Evolutionary conservation across 2,329 filamentous ascomycete genomes (phyloP), one percentile per base, ranked within the genome.

Genomic region (Sporothrix variecibatus): DNA sequence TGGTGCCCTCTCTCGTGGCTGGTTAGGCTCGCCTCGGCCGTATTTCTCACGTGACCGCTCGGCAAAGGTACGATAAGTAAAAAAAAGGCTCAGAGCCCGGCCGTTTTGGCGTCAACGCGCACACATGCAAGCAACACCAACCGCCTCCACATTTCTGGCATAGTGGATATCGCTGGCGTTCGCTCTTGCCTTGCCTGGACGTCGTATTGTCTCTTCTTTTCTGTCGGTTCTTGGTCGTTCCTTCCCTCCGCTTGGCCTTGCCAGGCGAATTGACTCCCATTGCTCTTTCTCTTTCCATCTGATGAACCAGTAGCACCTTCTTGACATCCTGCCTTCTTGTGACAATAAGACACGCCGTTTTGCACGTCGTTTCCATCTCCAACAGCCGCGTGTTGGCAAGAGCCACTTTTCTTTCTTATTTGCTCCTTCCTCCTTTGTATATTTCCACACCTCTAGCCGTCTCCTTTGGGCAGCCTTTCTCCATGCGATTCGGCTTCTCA

Each of bases 81-180:
- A 28, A 51, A 75, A 75, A 75, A 75, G 74, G 74, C 74, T 75
- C 74, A 73, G 68, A 75, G 74, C 72, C 74, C 69, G 68, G 72
- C 67, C 67, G 15, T 43, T 53, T 28, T 65, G 28, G 38, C 20
- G 17, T 38, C 43, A 26, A 20, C 34, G 68, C 68, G 20, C 34
- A 53, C 40, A 69, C 49, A 58, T 71, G 67, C 67, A 70, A 70
- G 67, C 49, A 56, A n/a, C 67, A 43, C 49, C 67, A 15, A 40
- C 64, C 40, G 28, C 40, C 64, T 46, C 64, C 64, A 46, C 64
- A 46, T 40, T n/a, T n/a, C n/a, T 11, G 46, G 1, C 43, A 53
- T 12, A 51, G 65, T 69, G 68, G 68, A 31, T 40, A 40, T 58
- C 7, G 28, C 49, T 58, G 28, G 46, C 12, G 49, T 56, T 40